Base-by-base conservation (phyloP, 805 yeast species). In the Clavispora phyllophila region DNA sequence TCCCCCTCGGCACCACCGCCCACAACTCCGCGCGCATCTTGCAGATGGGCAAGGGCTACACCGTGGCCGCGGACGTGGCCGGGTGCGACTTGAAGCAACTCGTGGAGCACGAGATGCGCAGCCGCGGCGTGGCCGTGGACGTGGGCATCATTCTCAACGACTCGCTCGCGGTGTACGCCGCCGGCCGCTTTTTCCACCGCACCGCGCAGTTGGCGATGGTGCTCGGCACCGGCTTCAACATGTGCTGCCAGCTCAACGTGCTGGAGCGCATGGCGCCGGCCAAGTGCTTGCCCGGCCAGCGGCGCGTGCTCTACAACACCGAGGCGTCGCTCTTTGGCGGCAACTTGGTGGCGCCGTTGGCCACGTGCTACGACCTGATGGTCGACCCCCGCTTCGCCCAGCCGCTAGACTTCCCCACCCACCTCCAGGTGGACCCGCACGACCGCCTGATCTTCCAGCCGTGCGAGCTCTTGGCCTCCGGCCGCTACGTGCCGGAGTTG, bases 171-270 rank as follows among this genome's bases (percentile, higher is more conserved):
- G 85, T 81, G 0, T 76, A 72, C 54, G 62, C 82, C 9, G 73
- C 86, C 0, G 82, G 81, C 9, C 45, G 63, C 2, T 69, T 72
- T 41, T 15, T 49, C 53, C 45, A 61, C 67, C 50, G 54, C 62
- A 27, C 31, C 31, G 15, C 31, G 15, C 31, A 27, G 43, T 51
- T 82, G 36, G 84, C 85, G 0, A 49, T 83, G 49, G 84, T 83
- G 3, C 58, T 82, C 39, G 89, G 90, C 1, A 83, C 90, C 3
- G 90, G 90, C 1, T 59, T 78, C 41, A 83, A 83, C 51, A 58
- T 78, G 27, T 78, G 79, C 61, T 65, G 78, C 62, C 51, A 65
- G 22, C 57, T 63, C 25, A 50, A 50, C 7, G 47, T 57, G 22
- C 35, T 43, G 9, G 38, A 46, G 1, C 31, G 51, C 8, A 45